Evolutionary conservation across 2,329 filamentous ascomycete species (phyloP).

Genomic region (Arthrobotrys sphaeroides): DNA sequence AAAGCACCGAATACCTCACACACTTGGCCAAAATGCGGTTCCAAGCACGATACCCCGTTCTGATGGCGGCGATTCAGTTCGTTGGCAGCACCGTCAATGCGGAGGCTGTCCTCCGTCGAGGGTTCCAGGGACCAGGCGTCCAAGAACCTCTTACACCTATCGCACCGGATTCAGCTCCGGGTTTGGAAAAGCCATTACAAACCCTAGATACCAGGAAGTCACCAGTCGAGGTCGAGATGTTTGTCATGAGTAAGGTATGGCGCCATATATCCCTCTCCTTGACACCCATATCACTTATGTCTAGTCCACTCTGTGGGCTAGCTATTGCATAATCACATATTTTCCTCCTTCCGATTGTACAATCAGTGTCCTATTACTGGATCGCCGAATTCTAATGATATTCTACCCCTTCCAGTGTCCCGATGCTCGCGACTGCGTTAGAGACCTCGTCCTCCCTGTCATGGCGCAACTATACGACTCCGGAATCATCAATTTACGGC

Average conservation of each 20-base stretch:
- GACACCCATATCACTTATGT: background rate
- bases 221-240: conserved; percentile 49
- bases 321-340: conserved; percentile 35
- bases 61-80: conserved; percentile 17
- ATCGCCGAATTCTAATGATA: conserved; percentile 3
- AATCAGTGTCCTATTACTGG: background rate
- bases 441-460: conserved; percentile 79
- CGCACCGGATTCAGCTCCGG: background rate
- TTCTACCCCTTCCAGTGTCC: conserved; percentile 72
- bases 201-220: conserved; percentile 12
- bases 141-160: background rate
- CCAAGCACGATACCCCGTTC: background rate
- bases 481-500: conserved; percentile 86
- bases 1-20: background rate
- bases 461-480: conserved; percentile 76
- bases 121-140: background rate
- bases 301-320: background rate
- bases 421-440: conserved; percentile 84
- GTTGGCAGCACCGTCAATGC: conserved; percentile 4
- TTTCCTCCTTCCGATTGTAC: conserved; percentile 8
- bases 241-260: conserved; percentile 50
- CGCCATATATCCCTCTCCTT: background rate
- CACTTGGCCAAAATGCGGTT: conserved; percentile 13
- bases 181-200: conserved; percentile 3
- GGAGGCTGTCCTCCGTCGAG: background rate